Evolutionary conservation across 257 asterid genomes (phyloP).

Genomic region (Nicotiana knightiana): DNA sequence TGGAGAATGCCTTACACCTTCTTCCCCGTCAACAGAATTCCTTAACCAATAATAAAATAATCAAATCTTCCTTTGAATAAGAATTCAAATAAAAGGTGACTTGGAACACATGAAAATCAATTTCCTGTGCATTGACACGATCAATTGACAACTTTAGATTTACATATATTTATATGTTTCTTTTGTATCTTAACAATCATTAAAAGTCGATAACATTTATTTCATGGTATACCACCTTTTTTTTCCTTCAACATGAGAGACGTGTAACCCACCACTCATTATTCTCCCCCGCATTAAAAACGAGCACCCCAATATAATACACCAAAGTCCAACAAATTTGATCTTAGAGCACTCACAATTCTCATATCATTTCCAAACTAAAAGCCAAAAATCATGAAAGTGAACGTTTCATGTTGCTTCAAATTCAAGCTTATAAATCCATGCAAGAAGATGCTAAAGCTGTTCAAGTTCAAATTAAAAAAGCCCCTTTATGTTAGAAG

Average conservation of each 20-base stretch:
- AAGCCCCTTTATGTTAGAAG: constrained; percentile 45
- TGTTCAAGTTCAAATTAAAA: constrained; percentile 39
- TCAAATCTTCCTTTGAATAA: too few species aligned
- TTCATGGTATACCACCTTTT: constrained; percentile 28
- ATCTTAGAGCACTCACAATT: not conserved
- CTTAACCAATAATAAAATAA: too few species aligned
- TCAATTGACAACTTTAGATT: too few species aligned
- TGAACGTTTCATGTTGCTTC: constrained; percentile 29
- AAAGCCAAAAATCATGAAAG: constrained; percentile 19
- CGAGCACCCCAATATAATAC: not conserved
- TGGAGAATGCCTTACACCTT: too few species aligned
- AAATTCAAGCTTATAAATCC: constrained; percentile 42
- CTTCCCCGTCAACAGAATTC: too few species aligned
- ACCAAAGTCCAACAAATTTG: constrained; percentile 2
- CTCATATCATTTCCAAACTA: constrained; percentile 11
- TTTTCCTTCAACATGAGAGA: constrained; percentile 17
- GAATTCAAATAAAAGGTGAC: too few species aligned
- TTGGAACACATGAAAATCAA: too few species aligned
- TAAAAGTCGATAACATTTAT: not conserved
- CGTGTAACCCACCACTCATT: constrained; percentile 46
- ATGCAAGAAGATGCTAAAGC: constrained; percentile 44
- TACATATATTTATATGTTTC: too few species aligned
- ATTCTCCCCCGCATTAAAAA: not conserved
- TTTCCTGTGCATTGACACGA: too few species aligned
- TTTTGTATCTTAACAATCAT: too few species aligned